Conservation (phyloP, 305 asterid genomes). For the Plantago coronopus region DNA sequence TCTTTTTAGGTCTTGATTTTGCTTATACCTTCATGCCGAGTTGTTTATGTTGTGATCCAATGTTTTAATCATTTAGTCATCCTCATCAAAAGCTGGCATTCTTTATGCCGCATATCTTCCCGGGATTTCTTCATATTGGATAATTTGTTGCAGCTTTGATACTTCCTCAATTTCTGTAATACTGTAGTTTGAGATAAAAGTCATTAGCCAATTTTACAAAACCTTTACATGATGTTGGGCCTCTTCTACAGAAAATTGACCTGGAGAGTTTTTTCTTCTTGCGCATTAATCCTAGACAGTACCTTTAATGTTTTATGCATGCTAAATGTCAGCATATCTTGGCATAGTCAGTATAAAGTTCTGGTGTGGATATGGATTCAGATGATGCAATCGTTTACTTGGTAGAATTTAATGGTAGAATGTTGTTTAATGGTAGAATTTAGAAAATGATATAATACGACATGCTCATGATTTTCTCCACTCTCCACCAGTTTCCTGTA, state of each 20-base stretch:
- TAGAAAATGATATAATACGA: not conserved
- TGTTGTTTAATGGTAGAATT: too few species aligned
- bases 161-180: not conserved
- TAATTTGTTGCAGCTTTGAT: not conserved
- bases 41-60: not conserved
- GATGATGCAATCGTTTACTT: not conserved
- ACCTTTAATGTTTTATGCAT: not conserved
- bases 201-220: too few species aligned
- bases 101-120: not conserved
- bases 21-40: not conserved
- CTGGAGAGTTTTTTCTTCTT: not conserved
- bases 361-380: not conserved
- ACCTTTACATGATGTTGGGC: not conserved
- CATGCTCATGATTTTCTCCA: not conserved
- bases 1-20: not conserved
- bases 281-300: too few species aligned
- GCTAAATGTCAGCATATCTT: not conserved
- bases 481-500: too few species aligned
- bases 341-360: not conserved
- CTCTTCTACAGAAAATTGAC: not conserved
- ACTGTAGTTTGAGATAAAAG: not conserved
- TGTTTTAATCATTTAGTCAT: not conserved
- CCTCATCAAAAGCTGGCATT: not conserved
- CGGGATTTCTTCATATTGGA: not conserved
- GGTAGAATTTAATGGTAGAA: too few species aligned